Conservation (phyloP, 2,329 filamentous ascomycete genomes). For the Pyrenochaeta sp. region DNA sequence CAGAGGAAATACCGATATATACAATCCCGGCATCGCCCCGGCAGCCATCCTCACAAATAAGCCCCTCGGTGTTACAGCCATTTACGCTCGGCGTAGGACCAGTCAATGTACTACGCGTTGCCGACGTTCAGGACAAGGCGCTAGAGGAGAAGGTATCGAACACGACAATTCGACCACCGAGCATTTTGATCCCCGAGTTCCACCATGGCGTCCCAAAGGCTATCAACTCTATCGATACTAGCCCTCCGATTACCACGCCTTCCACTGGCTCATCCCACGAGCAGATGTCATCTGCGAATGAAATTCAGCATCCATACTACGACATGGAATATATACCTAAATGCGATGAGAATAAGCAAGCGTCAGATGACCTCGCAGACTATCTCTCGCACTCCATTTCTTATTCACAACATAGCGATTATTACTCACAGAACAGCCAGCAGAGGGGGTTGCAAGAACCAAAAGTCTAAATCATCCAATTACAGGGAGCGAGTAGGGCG, state of each 20-base stretch:
- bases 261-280: conserved; percentile 3
- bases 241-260: conserved; percentile 3
- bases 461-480: conserved; percentile 2
- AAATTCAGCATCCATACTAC: not conserved
- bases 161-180: conserved; percentile 42
- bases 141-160: conserved; percentile 43
- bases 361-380: conserved; percentile 9
- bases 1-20: conserved; percentile 9
- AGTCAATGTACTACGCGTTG: conserved; percentile 14
- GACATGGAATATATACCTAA: not conserved
- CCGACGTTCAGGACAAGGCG: conserved; percentile 26
- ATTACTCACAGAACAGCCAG: not conserved
- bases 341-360: not conserved
- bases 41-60: conserved; percentile 3
- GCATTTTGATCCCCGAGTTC: conserved; percentile 32
- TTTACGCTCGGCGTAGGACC: conserved; percentile 11
- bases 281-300: not conserved
- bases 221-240: conserved; percentile 12
- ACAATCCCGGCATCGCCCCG: conserved; percentile 2
- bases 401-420: conserved; percentile 5
- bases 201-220: conserved; percentile 27
- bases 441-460: conserved; percentile 1
- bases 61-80: conserved; percentile 4
- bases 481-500: not conserved
- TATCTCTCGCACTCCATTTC: conserved; percentile 25